A percentile compares a stretch with the other conserved stretches of the same genome.
phyloP scores from a whole-genome alignment of 768 basidiomycete species.

The Rhizopogon rudus region DNA sequence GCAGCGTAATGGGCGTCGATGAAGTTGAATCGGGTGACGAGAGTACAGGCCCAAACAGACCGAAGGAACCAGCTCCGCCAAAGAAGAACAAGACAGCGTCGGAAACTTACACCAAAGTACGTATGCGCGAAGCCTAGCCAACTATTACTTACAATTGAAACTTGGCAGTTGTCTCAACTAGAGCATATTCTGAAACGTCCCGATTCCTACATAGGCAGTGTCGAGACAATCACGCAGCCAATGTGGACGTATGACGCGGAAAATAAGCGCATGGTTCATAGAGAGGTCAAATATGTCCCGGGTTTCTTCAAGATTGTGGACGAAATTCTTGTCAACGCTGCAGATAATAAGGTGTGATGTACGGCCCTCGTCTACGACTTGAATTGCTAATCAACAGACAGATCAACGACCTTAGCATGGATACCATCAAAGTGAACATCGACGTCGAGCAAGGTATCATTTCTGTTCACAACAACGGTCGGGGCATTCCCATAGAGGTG shows the following conservation, averaged over 20 bases:
- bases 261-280: conserved; percentile 75
- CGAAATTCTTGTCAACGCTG: conserved; percentile 98
- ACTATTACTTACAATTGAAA: not conserved
- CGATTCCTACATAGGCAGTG: conserved; percentile 95
- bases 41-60: conserved; percentile 23
- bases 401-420: conserved; percentile 93
- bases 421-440: conserved; percentile 83
- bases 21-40: conserved; percentile 35
- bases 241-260: conserved; percentile 96
- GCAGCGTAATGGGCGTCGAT: conserved; percentile 39
- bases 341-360: conserved; percentile 86
- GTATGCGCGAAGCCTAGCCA: conserved; percentile 11
- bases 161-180: conserved; percentile 77
- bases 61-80: conserved; percentile 23
- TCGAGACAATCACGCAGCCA: conserved; percentile 77
- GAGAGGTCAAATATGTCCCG: conserved; percentile 88
- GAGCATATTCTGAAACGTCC: conserved; percentile 93
- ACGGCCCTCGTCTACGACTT: conserved; percentile 9
- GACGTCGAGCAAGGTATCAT: conserved; percentile 81
- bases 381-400: conserved; percentile 24
- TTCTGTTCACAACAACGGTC: conserved; percentile 93
- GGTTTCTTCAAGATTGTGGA: conserved; percentile 99
- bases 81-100: conserved; percentile 83
- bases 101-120: conserved; percentile 86
- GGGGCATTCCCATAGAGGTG: conserved; percentile 95